Evolutionary conservation across 202 grass and related monocot genomes (phyloP).

Genomic region (Schoenoplectus tabernaemontani): DNA sequence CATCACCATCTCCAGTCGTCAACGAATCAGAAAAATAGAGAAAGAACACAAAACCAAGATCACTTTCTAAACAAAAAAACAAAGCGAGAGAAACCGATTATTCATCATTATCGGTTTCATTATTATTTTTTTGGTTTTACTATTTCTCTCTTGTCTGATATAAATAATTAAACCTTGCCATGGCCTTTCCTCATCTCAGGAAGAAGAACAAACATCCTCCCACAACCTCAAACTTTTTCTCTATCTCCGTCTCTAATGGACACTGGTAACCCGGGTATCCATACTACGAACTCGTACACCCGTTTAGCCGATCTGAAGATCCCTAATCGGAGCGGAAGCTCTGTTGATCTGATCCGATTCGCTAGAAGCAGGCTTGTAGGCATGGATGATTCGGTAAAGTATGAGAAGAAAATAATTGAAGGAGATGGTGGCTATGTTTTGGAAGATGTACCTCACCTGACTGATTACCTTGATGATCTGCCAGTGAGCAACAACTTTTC

Average conservation of each 20-base stretch:
- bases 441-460: constrained; percentile 86
- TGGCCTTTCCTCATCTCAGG: not conserved
- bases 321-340: not conserved
- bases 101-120: not conserved
- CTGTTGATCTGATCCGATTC: not conserved
- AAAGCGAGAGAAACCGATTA: not conserved
- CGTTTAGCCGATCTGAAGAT: not conserved
- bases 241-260: constrained; percentile 21
- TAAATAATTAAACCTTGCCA: not conserved
- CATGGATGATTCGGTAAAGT: constrained; percentile 27
- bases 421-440: constrained; percentile 58
- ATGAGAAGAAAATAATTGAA: constrained; percentile 31
- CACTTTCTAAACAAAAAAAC: not conserved
- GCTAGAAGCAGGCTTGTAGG: not conserved
- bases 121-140: not conserved
- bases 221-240: not conserved
- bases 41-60: constrained; percentile 13
- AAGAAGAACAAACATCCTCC: not conserved
- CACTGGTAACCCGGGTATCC: constrained; percentile 9
- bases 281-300: not conserved
- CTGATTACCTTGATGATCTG: constrained; percentile 56
- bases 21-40: not conserved
- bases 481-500: constrained; percentile 35
- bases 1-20: constrained; percentile 5
- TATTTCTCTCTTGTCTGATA: not conserved